Base-by-base conservation (phyloP, 352 stramenopile species). In the Elongisporangium undulatum region DNA sequence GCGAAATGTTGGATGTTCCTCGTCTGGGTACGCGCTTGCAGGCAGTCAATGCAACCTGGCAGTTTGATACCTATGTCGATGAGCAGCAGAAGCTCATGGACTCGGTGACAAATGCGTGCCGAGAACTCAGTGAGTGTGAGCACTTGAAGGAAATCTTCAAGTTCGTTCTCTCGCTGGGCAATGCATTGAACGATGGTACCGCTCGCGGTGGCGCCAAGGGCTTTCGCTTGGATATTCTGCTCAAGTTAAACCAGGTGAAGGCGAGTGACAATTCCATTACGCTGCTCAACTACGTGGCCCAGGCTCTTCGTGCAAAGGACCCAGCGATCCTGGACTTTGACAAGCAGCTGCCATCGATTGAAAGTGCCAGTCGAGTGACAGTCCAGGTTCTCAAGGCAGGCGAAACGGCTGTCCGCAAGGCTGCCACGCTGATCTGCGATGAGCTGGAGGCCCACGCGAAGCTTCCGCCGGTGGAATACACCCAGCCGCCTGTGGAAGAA, bases 161-260 rank as follows among this genome's bases (percentile, higher is more conserved):
- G 17, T 72, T 96, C 2, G 84, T 97, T 17, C 45, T 97, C 38
- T 83, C 81, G 15, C 65, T 97, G 16, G 91, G 91, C 24, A 97
- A 97, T 60, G 87, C 89, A n/a, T 66, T 97, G 52, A 97, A 97
- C 57, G 89, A 92, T 58, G 85, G 85, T 39, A 94, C 85, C 10
- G 68, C 85, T 3, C 78, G 85, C n/a, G 90, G 91, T 39, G 83
- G 81, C 23, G 90, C 89, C 13, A 92, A 89, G 61, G 91, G 90
- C 2, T 97, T 97, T 73, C 82, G 83, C 12, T 61, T 97, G 45
- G 94, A 74, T 52, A 93, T 93, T 56, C 61, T 97, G 51, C 70
- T 86, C 23, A 97, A 97, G 72, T 69, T 97, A 21, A 85, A 87
- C 63, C 85, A 93, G 21, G 87, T 97, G 9, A 94, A 94, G 59